Conservation (phyloP, 1,284 basidiomycete species). For the Leccinum subatratum region DNA sequence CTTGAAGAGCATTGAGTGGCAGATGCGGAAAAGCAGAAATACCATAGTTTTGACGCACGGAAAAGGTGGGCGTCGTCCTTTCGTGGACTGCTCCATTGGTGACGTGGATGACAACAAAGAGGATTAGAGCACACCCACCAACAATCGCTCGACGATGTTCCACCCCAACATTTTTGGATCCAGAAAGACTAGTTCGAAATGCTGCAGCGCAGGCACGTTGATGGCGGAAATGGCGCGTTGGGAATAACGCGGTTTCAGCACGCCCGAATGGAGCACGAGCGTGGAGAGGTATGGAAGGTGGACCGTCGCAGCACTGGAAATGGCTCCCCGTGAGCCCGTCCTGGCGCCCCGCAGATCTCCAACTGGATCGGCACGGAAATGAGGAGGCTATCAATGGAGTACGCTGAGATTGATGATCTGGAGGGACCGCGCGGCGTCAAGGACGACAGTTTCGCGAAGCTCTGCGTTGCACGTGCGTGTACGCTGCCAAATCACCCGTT, state of each 20-base stretch:
- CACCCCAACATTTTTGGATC: slow-evolving; percentile 30
- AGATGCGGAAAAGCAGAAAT: too few relatives aligned
- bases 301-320: slow-evolving; percentile 8
- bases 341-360: slow-evolving; percentile 11
- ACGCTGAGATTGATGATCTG: too few relatives aligned
- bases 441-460: slow-evolving; percentile 24
- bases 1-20: too few relatives aligned
- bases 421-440: slow-evolving; percentile 26
- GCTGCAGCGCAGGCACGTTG: slow-evolving; percentile 27
- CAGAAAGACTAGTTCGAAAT: slow-evolving; percentile 33
- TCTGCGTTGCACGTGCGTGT: slow-evolving; percentile 15
- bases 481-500: slow-evolving; percentile 21
- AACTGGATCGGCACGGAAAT: slow-evolving; percentile 21
- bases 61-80: slow-evolving; percentile 22
- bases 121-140: slow-evolving; percentile 14
- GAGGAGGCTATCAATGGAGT: slow-evolving; percentile 28
- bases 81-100: not conserved
- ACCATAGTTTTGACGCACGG: slow-evolving; percentile 23
- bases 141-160: slow-evolving; percentile 22
- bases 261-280: slow-evolving; percentile 28
- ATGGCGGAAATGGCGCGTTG: slow-evolving; percentile 30
- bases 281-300: slow-evolving; percentile 28
- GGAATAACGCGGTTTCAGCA: slow-evolving; percentile 32
- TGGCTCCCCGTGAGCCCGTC: slow-evolving; percentile 2
- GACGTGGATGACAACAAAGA: slow-evolving; percentile 9